These are phyloP conservation scores for Pleurotus cornucopiae DNA, from an alignment of 768 basidiomycete species.

Conservation along the genomic window DNA sequence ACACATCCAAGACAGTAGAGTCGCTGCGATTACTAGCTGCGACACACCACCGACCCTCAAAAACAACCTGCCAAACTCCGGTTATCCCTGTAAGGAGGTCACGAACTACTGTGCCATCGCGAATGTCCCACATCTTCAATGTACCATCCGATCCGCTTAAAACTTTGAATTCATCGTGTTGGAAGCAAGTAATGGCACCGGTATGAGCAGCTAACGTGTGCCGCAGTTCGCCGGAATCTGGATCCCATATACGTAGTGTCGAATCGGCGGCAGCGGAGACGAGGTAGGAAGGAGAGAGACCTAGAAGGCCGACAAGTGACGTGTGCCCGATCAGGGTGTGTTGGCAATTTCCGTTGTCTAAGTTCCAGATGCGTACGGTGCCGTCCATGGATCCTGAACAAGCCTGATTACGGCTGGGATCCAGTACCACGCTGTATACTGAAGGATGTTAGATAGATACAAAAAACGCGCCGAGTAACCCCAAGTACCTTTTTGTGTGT, in stretches of 20 bases:
- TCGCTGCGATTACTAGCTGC: conserved; percentile 85
- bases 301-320: conserved; percentile 90
- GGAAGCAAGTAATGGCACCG: conserved; percentile 99
- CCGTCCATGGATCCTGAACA: conserved; percentile 99
- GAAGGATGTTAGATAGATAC: conserved; percentile 9
- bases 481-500: conserved; percentile 82
- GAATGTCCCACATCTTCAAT: conserved; percentile 96
- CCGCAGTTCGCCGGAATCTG: conserved; percentile 72
- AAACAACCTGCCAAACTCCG: conserved; percentile 97
- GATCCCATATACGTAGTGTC: conserved; percentile 93
- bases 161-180: conserved; percentile 97
- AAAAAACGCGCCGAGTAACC: neutral
- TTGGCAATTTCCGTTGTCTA: conserved; percentile 74
- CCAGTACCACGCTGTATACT: conserved; percentile 96
- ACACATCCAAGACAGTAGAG: conserved; percentile 79
- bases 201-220: conserved; percentile 87
- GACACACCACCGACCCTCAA: conserved; percentile 91
- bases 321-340: conserved; percentile 88
- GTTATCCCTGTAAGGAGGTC: conserved; percentile 89
- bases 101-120: conserved; percentile 79
- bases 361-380: conserved; percentile 92
- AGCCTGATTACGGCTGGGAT: conserved; percentile 80
- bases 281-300: conserved; percentile 82
- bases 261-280: conserved; percentile 97
- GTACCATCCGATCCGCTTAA: conserved; percentile 94